Evolutionary conservation across 345 rosid genomes (phyloP).

Genomic region (Lagerstroemia speciosa): DNA sequence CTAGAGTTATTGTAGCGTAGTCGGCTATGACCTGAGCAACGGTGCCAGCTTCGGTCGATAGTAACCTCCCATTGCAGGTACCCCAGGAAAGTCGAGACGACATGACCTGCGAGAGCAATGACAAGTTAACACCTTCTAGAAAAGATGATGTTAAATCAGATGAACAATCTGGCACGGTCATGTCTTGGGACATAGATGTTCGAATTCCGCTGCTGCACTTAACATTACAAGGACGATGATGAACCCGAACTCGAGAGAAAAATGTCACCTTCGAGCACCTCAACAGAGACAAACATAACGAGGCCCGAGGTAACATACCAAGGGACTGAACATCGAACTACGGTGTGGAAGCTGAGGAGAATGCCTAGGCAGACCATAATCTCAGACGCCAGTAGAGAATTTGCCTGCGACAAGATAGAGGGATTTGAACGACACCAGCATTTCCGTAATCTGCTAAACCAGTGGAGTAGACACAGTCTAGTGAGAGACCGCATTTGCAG

Average conservation of each 20-base stretch:
- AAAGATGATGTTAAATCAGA: not conserved
- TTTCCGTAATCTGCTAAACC: too few relatives aligned
- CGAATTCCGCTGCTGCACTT: too few relatives aligned
- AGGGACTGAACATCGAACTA: conserved; percentile 60
- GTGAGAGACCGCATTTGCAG: too few relatives aligned
- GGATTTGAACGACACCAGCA: too few relatives aligned
- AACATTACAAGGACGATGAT: too few relatives aligned
- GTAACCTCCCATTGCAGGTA: conserved; percentile 87
- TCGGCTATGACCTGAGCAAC: conserved; percentile 93
- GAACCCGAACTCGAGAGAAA: too few relatives aligned
- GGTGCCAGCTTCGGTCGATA: conserved; percentile 94
- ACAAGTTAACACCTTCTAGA: conserved; percentile 68
- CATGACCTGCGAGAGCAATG: conserved; percentile 90
- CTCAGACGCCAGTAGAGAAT: conserved; percentile 88
- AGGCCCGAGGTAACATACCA: conserved; percentile 91
- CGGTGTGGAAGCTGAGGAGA: conserved; percentile 63
- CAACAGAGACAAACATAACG: conserved; percentile 84
- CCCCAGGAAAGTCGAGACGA: conserved; percentile 91
- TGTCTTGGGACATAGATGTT: too few relatives aligned
- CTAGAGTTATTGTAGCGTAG: conserved; percentile 79
- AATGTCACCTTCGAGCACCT: conserved; percentile 84
- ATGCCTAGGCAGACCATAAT: conserved; percentile 72
- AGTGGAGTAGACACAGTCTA: too few relatives aligned
- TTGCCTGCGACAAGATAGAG: conserved; percentile 56
- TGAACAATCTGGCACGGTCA: not conserved